Base-by-base conservation (phyloP, 176 grass and related monocot genomes). In the Rhynchospora breviuscula region DNA sequence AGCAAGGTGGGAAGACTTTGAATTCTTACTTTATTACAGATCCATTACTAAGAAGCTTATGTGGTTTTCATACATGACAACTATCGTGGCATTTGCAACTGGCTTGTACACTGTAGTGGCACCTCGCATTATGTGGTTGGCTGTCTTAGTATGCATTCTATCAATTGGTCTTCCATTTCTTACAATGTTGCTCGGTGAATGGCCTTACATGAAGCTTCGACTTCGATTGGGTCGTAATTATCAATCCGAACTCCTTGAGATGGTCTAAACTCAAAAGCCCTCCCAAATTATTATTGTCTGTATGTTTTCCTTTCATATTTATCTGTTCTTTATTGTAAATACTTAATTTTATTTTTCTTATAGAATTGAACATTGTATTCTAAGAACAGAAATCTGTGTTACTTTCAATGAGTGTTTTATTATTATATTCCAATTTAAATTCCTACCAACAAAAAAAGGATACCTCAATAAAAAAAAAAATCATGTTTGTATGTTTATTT, bases 21-120 rank as follows among this genome's bases (percentile, higher is more conserved):
- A 86, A 21, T 81, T 81, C 62, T 22, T 86, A 67, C 62, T 86
- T 40, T 10, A 86, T 10, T 86, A 86, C 48, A 67, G 85, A 54
- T 22, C 19, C 23, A 51, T 69, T 25, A 86, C 85, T 0, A 81
- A 40, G 29, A 59, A 70, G 15, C 73, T 86, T 1, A 86, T 86
- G 84, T 86, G 76, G 84, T 86, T 86, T 57, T 76, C 63, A 19
- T 40, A 40, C 35, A 40, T 40, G 35, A 5, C 35, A 40, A 40
- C 35, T 40, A 40, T 4, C 3, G 35, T 40, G 3, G 35, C 35
- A 40, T 40, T 40, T 40, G 35, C 35, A 40, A 40, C 35, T 40
- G 35, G 35, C 35, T 40, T 40, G 3, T 40, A 40, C 35, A 40
- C 35, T 2, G 35, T 40, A 4, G 35, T 40, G 1, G 63, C 11